These are phyloP conservation scores for Gossypium schwendimanii DNA, from an alignment of 441 rosid species.

Conservation along the genomic window DNA sequence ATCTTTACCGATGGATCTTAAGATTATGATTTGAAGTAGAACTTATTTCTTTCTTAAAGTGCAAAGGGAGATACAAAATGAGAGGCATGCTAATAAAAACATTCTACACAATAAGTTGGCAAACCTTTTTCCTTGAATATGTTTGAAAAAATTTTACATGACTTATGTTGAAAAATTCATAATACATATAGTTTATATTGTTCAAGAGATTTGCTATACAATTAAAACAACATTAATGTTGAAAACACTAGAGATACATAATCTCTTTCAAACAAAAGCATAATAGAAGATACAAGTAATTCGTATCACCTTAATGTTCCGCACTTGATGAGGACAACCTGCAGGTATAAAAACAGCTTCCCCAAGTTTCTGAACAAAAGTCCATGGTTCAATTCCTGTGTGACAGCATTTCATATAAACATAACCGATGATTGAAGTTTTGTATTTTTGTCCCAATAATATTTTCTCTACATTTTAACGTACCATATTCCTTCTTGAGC, in stretches of 20 bases:
- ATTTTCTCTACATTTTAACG: slow-evolving; percentile 6
- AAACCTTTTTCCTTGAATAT: neutral
- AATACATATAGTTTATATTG: neutral
- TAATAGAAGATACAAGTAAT: neutral
- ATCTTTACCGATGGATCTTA: neutral
- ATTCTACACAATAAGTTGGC: neutral
- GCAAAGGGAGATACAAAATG: neutral
- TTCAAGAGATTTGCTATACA: neutral
- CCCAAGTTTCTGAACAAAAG: slow-evolving; percentile 78
- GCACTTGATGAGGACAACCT: slow-evolving; percentile 96
- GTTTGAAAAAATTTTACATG: neutral
- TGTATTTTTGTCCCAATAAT: neutral
- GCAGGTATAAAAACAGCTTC: slow-evolving; percentile 92
- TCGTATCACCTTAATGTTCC: slow-evolving; percentile 71
- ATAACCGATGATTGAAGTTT: neutral
- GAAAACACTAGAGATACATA: neutral
- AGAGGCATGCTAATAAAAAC: neutral
- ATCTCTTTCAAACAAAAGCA: neutral
- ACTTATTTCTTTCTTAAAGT: neutral
- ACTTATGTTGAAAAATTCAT: neutral
- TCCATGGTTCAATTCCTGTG: slow-evolving; percentile 89
- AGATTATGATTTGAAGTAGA: neutral
- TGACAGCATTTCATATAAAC: neutral
- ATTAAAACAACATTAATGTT: neutral
- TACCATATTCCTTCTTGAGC: slow-evolving; percentile 85